Percentiles rank a stretch among this genome's conserved stretches.
Conservation (phyloP, 257 asterid genomes). For the Solanum tarapatanum region DNA sequence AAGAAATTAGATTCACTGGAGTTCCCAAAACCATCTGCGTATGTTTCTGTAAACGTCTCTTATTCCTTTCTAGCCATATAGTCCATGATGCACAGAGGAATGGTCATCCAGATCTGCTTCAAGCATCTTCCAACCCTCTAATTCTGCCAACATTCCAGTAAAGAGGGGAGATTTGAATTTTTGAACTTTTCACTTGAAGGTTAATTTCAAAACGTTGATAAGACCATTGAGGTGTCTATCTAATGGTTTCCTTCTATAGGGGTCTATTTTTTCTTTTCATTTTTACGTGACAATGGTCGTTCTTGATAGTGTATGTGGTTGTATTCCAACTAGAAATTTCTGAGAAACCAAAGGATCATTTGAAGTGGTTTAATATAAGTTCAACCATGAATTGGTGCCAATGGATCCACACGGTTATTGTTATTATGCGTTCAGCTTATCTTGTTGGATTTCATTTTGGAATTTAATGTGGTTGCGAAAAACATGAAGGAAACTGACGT, state of each 20-base stretch:
- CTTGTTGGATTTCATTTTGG: neutral
- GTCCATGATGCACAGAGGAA: neutral
- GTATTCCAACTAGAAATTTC: neutral
- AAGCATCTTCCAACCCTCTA: neutral
- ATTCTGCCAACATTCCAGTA: neutral
- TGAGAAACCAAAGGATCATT: neutral
- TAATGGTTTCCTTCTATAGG: neutral
- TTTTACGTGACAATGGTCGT: neutral
- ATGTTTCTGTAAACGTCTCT: neutral
- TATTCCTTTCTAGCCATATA: neutral
- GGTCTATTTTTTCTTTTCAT: neutral
- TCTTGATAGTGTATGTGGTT: neutral
- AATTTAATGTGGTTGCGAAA: neutral
- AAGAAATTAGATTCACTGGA: neutral
- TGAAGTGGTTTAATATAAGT: neutral
- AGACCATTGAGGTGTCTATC: neutral
- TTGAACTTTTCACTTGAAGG: neutral
- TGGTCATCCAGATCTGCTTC: neutral
- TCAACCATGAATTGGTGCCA: neutral
- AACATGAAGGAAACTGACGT: neutral
- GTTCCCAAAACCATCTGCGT: neutral
- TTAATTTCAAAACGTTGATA: neutral
- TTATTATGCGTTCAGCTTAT: neutral
- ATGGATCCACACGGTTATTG: neutral
- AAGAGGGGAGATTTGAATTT: neutral